Percentiles rank a stretch among this genome's conserved stretches.
These are phyloP conservation scores for Claviceps capensis DNA, from an alignment of 2,329 filamentous ascomycete genomes.

Conservation along the genomic window DNA sequence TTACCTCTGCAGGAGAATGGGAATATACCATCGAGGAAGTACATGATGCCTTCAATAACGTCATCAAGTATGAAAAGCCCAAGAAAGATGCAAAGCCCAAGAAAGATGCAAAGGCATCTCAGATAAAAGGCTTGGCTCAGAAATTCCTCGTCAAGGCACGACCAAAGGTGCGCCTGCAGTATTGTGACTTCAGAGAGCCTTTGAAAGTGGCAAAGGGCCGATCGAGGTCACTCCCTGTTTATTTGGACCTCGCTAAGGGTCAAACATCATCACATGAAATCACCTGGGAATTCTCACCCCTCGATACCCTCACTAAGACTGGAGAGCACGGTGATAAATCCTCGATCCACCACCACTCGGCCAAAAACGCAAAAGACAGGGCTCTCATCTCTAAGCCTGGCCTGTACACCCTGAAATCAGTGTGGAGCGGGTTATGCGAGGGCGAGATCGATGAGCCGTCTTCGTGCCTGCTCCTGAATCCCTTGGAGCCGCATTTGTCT, in stretches of 20 bases:
- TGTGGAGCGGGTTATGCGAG: conserved; percentile 67
- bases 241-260: conserved; percentile 44
- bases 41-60: conserved; percentile 78
- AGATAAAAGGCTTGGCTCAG: conserved; percentile 53
- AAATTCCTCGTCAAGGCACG: conserved; percentile 77
- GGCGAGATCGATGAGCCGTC: conserved; percentile 89
- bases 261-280: conserved; percentile 58
- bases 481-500: conserved; percentile 67
- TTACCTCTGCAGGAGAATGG: conserved; percentile 69
- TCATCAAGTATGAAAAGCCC: conserved; percentile 56
- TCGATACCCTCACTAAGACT: conserved; percentile 52
- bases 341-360: conserved; percentile 41
- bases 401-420: conserved; percentile 70
- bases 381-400: conserved; percentile 64
- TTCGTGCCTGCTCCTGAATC: conserved; percentile 85
- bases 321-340: conserved; percentile 54
- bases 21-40: conserved; percentile 86
- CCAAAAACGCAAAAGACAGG: conserved; percentile 48
- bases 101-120: conserved; percentile 57
- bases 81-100: conserved; percentile 50
- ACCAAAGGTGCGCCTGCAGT: conserved; percentile 55
- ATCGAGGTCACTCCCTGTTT: conserved; percentile 53
- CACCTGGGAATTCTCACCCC: conserved; percentile 69
- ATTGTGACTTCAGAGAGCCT: conserved; percentile 68
- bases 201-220: conserved; percentile 72